phyloP scores from a whole-genome alignment of 2,329 filamentous ascomycete species.

The Mycosphaerelloides madeirae region DNA sequence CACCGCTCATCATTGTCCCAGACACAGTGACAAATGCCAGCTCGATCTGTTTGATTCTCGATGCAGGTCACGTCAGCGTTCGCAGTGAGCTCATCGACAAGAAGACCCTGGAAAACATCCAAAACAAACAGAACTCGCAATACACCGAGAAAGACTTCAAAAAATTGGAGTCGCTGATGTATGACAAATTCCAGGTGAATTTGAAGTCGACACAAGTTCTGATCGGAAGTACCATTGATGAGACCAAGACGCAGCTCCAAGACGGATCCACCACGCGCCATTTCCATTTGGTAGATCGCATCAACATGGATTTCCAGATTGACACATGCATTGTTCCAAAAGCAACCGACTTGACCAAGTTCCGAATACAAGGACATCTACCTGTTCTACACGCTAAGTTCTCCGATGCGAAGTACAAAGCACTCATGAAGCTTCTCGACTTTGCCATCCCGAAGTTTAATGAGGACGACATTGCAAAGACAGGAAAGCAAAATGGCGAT shows the following conservation, averaged over 20 bases:
- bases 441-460: slow-evolving; percentile 86
- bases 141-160: slow-evolving; percentile 88
- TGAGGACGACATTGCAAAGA: slow-evolving; percentile 12
- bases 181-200: slow-evolving; percentile 92
- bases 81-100: slow-evolving; percentile 92
- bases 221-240: slow-evolving; percentile 87
- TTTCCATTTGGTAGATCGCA: slow-evolving; percentile 88
- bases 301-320: slow-evolving; percentile 96
- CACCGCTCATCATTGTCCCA: slow-evolving; percentile 91
- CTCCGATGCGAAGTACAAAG: slow-evolving; percentile 96
- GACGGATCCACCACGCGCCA: slow-evolving; percentile 56
- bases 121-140: slow-evolving; percentile 80
- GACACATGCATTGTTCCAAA: slow-evolving; percentile 97
- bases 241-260: slow-evolving; percentile 76
- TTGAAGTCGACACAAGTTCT: slow-evolving; percentile 91
- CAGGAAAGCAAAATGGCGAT: slow-evolving; percentile 32
- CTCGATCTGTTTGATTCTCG: slow-evolving; percentile 85
- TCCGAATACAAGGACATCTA: slow-evolving; percentile 84
- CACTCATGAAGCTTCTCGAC: slow-evolving; percentile 90
- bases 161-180: slow-evolving; percentile 87
- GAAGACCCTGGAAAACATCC: slow-evolving; percentile 80
- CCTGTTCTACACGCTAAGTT: slow-evolving; percentile 87
- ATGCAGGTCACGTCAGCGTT: slow-evolving; percentile 92
- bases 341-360: slow-evolving; percentile 84
- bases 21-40: slow-evolving; percentile 79